Base-by-base conservation (phyloP, 805 yeast species). In the Clavispora carvajalis region DNA sequence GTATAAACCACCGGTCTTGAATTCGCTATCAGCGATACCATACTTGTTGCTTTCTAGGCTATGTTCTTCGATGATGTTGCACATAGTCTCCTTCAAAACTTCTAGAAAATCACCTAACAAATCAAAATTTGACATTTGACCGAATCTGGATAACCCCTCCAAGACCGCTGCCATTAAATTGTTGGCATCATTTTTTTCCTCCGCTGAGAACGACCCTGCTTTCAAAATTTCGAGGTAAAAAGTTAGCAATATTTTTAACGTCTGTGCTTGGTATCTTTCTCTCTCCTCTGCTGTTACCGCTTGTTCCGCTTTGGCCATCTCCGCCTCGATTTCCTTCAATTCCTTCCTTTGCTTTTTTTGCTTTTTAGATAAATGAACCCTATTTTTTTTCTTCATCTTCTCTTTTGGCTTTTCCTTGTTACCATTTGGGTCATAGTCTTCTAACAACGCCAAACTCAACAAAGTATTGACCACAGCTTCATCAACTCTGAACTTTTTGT, bases 41-140 rank as follows among this genome's bases (percentile, higher is more conserved):
- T 43, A 47, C 16, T 22, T 34, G 11, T 47, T 58, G 34, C 73
- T 65, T 13, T 69, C 59, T 28, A 61, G 47, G 3, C 68, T 55
- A 42, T 76, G 73, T 7, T 72, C 76, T 2, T 59, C 66, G n/a
- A 69, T 52, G 15, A 68, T 71, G 41, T 76, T 85, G 10, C 55
- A 53, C 59, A 88, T 77, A 18, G 90, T 76, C 60, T 93, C 98
- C 50, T 90, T 74, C 60, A 93, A 72, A 7, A 90, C 96, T 57
- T 84, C 95, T 38, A 93, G 69, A 62, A 93, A 80, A 59, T 93
- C 99, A 19, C 98, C 98, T 51, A 93, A 74, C 34, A 93, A 69
- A 49, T 93, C 98, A 42, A 91, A 79, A 57, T 93, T 93, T 18
- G 95, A 89, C 80, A 90, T 81, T 54, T 84, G 93, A 2, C 98